phyloP scores from a whole-genome alignment of 768 basidiomycete genomes.

The Termitomyces sp. region DNA sequence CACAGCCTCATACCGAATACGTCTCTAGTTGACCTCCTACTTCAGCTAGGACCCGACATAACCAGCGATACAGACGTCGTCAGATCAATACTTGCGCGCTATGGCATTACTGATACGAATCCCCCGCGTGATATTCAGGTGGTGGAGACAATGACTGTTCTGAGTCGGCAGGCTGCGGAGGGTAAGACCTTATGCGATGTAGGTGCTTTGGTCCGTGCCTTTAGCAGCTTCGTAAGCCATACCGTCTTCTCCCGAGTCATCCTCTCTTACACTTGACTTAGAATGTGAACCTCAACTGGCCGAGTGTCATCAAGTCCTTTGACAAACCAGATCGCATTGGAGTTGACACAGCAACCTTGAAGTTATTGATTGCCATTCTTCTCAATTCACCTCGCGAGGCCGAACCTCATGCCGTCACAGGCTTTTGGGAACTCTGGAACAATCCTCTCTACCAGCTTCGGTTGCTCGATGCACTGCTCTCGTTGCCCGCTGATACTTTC shows the following conservation, averaged over 20 bases:
- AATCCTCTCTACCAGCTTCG: slow-evolving; percentile 85
- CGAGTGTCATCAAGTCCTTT: slow-evolving; percentile 78
- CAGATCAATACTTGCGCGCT: slow-evolving; percentile 66
- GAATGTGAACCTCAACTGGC: slow-evolving; percentile 74
- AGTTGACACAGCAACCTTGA: slow-evolving; percentile 86
- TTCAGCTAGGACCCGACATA: slow-evolving; percentile 77
- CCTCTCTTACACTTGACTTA: slow-evolving; percentile 24
- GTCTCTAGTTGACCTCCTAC: slow-evolving; percentile 70
- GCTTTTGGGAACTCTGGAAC: slow-evolving; percentile 84
- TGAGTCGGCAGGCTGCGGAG: slow-evolving; percentile 70
- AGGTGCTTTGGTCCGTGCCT: slow-evolving; percentile 65
- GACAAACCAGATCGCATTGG: slow-evolving; percentile 82
- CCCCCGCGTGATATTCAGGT: slow-evolving; percentile 72
- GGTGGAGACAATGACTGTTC: slow-evolving; percentile 63
- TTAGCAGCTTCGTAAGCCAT: slow-evolving; percentile 68
- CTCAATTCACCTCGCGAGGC: slow-evolving; percentile 75
- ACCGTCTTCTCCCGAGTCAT: not conserved
- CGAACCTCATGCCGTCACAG: slow-evolving; percentile 76
- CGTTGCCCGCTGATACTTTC: slow-evolving; percentile 86
- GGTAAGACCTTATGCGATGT: slow-evolving; percentile 73
- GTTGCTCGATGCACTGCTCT: slow-evolving; percentile 84
- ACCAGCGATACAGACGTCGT: slow-evolving; percentile 71
- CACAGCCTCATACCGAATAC: slow-evolving; percentile 62
- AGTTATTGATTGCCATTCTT: slow-evolving; percentile 85
- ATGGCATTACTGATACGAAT: slow-evolving; percentile 67